Evolutionary conservation across 2,329 filamentous ascomycete genomes (phyloP).

Genomic region (Arthrocladium fulminans): DNA sequence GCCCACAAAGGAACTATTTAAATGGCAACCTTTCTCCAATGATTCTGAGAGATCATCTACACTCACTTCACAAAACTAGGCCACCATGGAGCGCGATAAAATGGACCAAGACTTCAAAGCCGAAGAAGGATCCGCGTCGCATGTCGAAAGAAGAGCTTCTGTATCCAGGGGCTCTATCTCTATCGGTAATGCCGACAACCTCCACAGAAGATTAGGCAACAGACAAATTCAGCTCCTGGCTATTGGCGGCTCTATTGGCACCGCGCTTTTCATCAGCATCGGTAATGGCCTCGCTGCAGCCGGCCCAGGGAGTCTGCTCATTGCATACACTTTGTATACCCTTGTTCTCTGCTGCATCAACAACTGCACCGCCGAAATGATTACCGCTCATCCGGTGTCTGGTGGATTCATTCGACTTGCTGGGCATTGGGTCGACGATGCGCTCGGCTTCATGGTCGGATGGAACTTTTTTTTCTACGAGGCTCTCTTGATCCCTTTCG

Average conservation of each 20-base stretch:
- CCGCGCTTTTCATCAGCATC: too few relatives aligned
- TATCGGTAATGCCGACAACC: too few relatives aligned
- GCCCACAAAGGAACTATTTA: too few relatives aligned
- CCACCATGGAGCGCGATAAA: neutral
- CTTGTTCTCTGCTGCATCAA: slow-evolving; percentile 27
- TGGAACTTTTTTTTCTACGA: slow-evolving; percentile 43
- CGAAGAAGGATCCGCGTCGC: neutral
- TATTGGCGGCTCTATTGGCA: too few relatives aligned
- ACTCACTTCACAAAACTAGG: neutral
- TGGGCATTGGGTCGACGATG: slow-evolving; percentile 37
- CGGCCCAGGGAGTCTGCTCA: too few relatives aligned
- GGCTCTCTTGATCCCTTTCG: slow-evolving; percentile 31
- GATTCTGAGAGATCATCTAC: too few relatives aligned
- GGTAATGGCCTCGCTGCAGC: too few relatives aligned
- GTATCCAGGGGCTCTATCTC: neutral
- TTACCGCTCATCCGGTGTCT: slow-evolving; percentile 26
- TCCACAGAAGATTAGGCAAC: too few relatives aligned
- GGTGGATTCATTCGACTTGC: slow-evolving; percentile 18
- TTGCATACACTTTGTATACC: too few relatives aligned
- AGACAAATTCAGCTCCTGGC: too few relatives aligned
- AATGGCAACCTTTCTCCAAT: too few relatives aligned
- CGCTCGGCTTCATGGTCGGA: slow-evolving; percentile 36
- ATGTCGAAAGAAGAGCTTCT: neutral
- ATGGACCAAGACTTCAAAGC: neutral
- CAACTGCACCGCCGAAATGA: slow-evolving; percentile 38